Evolutionary conservation across 2,329 filamentous ascomycete species (phyloP), one percentile per base, ranked within the genome.

Genomic region (Chaetomiaceae sp.): DNA sequence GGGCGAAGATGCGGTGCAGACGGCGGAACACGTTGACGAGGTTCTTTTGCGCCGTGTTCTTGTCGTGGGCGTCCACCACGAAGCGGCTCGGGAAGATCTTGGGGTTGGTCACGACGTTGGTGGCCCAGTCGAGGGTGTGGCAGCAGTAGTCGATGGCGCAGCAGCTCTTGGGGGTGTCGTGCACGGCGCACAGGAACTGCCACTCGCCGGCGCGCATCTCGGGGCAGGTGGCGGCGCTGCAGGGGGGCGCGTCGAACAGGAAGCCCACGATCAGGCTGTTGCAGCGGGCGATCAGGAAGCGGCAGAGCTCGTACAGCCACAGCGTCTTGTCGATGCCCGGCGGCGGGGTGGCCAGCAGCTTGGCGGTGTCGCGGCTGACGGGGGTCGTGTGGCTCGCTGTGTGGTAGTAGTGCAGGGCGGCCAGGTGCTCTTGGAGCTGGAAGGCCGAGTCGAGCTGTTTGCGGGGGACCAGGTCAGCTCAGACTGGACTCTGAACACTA

Each of bases 141-240:
- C 92, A 97, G 79, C 91, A 96, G 74, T 99, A 99, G 73, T 99
- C 94, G 66, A 99, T 96, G 47, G 94, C 94, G 71, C 92, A 96
- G 75, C 94, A 99, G 64, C 87, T 89, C 74, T 97, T 97, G 45
- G 94, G 94, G 46, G 91, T 88, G 67, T 97, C 92, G 69, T 99
- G 94, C 3, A 97, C 94, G 47, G 94, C 94, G 74, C 94, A 99
- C 44, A 99, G 83, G 66, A 97, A 99, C 73, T 99, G 94, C 94
- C 94, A 99, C 75, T 99, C 92, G 27, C 89, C 94, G 2, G 94
- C 94, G 66, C 94, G 91, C 94, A 99, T 99, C 73, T 99, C 94
- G 29, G 91, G 91, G 66, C 94, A 99, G 1, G 94, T 96, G 59
- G 80, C 78, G 14, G 88, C 82, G 55, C 90, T 96, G 74, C 94